A percentile compares a stretch with the other conserved stretches of the same genome.
These are phyloP conservation scores for Kernera saxatilis DNA, from an alignment of 345 rosid genomes.

Conservation along the genomic window DNA sequence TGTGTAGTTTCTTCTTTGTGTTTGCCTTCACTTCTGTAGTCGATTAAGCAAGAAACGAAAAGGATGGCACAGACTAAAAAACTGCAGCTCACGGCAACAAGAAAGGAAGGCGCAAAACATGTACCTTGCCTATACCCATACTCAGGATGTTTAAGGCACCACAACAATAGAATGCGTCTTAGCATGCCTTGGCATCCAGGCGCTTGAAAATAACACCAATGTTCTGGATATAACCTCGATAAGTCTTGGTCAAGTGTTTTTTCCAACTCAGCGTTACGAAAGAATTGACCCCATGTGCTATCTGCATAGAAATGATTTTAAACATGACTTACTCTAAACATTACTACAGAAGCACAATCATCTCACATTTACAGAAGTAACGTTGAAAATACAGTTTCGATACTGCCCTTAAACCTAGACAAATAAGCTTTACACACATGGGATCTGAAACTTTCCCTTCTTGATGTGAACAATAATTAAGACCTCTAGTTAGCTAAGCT, in stretches of 20 bases:
- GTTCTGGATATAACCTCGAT: slow-evolving; percentile 82
- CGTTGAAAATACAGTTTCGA: no score
- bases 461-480: not conserved
- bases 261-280: slow-evolving; percentile 79
- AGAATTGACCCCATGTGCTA: slow-evolving; percentile 86
- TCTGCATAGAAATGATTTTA: slow-evolving; percentile 42
- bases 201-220: slow-evolving; percentile 80
- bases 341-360: no score
- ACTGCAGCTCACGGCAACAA: not conserved
- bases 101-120: not conserved
- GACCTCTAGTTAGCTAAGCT: not conserved
- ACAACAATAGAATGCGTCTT: slow-evolving; percentile 66
- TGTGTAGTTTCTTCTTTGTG: not conserved
- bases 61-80: not conserved
- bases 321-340: not conserved
- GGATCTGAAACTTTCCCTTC: not conserved
- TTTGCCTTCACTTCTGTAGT: not conserved
- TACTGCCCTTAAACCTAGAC: not conserved
- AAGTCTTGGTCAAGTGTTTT: slow-evolving; percentile 87
- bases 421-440: not conserved
- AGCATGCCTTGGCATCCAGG: slow-evolving; percentile 85
- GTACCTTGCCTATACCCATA: slow-evolving; percentile 82
- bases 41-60: not conserved
- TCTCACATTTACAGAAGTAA: no score
- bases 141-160: slow-evolving; percentile 87